These are phyloP conservation scores for Fraxinus floribunda DNA, from an alignment of 305 asterid species.

Conservation along the genomic window DNA sequence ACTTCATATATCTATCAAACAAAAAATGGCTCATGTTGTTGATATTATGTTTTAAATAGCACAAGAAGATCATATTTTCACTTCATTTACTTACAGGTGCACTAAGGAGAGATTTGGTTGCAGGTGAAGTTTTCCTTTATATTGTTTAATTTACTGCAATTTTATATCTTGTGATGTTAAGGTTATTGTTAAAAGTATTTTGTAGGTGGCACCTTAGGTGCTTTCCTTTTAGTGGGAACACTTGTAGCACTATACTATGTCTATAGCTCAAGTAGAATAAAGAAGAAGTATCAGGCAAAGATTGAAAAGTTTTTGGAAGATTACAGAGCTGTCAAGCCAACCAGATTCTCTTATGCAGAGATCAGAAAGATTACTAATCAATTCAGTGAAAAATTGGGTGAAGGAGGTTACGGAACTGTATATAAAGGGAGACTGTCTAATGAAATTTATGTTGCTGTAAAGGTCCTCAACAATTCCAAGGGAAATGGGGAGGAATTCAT, in stretches of 20 bases:
- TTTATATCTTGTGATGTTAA: not conserved
- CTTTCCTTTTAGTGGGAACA: not conserved
- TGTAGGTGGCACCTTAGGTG: conserved; percentile 14
- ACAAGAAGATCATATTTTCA: not conserved
- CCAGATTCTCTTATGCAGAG: conserved; percentile 48
- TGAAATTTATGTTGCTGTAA: conserved; percentile 41
- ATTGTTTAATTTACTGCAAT: not conserved
- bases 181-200: no score
- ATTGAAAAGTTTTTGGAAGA: conserved; percentile 25
- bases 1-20: not conserved
- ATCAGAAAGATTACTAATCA: conserved; percentile 37
- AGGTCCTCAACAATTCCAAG: conserved; percentile 30
- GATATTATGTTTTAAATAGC: not conserved
- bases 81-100: not conserved
- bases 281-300: conserved; percentile 27
- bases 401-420: conserved; percentile 34
- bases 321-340: conserved; percentile 37
- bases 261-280: conserved; percentile 22
- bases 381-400: conserved; percentile 41
- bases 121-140: conserved; percentile 5
- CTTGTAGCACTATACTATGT: conserved; percentile 12
- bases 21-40: not conserved
- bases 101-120: not conserved
- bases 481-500: conserved; percentile 50
- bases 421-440: conserved; percentile 48